Evolutionary conservation across 2,329 filamentous ascomycete genomes (phyloP), one percentile per base, ranked within the genome.

Genomic region (Aspergillus alliaceus): DNA sequence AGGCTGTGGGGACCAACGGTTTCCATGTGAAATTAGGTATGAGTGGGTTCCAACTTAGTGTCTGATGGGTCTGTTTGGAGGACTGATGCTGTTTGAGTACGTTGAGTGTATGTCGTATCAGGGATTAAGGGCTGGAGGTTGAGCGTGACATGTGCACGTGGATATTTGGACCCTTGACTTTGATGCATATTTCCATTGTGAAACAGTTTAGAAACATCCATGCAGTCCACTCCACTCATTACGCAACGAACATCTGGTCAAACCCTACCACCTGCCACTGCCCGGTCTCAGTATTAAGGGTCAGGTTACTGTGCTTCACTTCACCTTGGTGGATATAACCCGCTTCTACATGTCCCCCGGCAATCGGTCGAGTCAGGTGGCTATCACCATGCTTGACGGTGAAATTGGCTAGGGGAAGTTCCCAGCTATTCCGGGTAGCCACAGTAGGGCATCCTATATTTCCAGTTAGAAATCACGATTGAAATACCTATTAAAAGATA

Each of bases 361-460:
- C 77, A 25, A 67, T 44, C n/a, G 80, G 78, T 15, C 83, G 68
- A 59, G 78, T 69, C 47, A 90, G 67, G 59, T 76, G 80, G 63
- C 90, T 90, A 56, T 79, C 86, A 0, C 86, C 86, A 25, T 73
- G 80, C 59, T 81, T 69, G 8, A 91, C 86, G 0, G 87, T 89
- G 67, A 91, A 91, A 68, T 89, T 89, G 1, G 87, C 88, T 20
- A 91, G 72, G 1, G 83, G 80, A 42, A 90, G 81, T 67, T 91
- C 88, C 69, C 84, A 83, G 0, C 80, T 76, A 64, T 89, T 90
- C 42, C 85, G 78, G 4, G 44, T 56, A 9, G 59, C 54, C 12
- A 60, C 58, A 4, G 52, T 60, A 27, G 59, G 58, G 14, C 59
- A 62, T 75, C 80, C 24, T 82, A 18, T 29, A 37, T 22, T 25